These are phyloP conservation scores for Cutaneotrichosporon sp. DNA, from an alignment of 1,284 basidiomycete genomes.

Conservation along the genomic window DNA sequence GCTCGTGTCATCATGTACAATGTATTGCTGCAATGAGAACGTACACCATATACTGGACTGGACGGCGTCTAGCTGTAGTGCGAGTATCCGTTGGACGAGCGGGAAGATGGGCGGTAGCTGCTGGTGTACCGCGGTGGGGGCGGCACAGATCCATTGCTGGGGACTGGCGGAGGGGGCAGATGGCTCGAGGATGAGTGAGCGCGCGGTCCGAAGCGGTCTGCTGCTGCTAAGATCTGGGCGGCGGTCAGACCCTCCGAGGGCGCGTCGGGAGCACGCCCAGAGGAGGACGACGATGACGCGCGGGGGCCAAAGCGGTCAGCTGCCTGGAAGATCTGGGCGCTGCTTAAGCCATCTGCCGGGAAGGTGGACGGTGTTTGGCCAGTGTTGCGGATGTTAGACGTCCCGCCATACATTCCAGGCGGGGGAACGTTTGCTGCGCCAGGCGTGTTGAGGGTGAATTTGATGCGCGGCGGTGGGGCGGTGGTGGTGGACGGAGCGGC, in stretches of 20 bases:
- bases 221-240: conserved; percentile 5
- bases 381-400: background rate
- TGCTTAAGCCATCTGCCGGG: background rate
- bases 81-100: background rate
- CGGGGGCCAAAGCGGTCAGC: background rate
- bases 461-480: background rate
- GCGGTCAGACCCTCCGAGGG: background rate
- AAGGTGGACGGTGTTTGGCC: background rate
- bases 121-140: background rate
- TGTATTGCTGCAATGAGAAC: conserved; percentile 4
- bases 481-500: background rate
- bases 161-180: background rate
- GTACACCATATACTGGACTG: background rate
- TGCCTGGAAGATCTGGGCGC: conserved; percentile 3
- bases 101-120: background rate
- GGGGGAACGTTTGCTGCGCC: background rate
- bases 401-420: background rate
- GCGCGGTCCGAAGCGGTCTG: background rate
- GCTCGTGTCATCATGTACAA: conserved; percentile 7
- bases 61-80: background rate
- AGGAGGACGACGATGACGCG: background rate
- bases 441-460: background rate
- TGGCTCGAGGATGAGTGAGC: background rate
- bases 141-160: background rate
- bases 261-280: background rate